Percentiles rank a stretch among this genome's conserved stretches.
Evolutionary conservation across 495 filamentous ascomycete species (phyloP).

Genomic region (Entonaema liquescens): DNA sequence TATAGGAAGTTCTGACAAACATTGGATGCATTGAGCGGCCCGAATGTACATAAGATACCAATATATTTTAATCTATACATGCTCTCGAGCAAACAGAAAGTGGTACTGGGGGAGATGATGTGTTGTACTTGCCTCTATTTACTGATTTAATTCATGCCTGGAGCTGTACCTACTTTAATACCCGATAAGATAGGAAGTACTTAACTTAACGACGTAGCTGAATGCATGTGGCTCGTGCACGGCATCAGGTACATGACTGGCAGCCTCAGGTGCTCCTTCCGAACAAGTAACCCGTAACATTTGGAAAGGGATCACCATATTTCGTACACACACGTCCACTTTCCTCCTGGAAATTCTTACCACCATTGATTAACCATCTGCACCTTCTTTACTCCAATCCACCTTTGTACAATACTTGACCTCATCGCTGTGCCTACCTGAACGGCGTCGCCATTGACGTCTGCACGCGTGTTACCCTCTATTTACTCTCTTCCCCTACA

Average conservation of each 20-base stretch:
- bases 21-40: too few species aligned
- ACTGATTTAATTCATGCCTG: background rate
- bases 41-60: too few species aligned
- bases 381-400: slow-evolving; percentile 24
- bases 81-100: background rate
- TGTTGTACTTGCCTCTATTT: background rate
- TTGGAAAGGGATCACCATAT: slow-evolving; percentile 39
- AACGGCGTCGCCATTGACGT: slow-evolving; percentile 11
- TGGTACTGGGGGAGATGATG: background rate
- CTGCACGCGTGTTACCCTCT: slow-evolving; percentile 30
- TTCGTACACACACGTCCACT: slow-evolving; percentile 35
- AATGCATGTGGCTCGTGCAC: slow-evolving; percentile 24
- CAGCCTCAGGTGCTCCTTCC: slow-evolving; percentile 36
- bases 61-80: too few species aligned
- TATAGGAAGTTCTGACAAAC: background rate
- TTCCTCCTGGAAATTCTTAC: slow-evolving; percentile 40
- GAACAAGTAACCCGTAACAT: slow-evolving; percentile 48
- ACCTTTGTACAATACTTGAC: slow-evolving; percentile 42
- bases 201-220: background rate
- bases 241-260: slow-evolving; percentile 19
- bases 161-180: background rate
- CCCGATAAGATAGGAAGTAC: background rate
- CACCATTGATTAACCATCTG: slow-evolving; percentile 11
- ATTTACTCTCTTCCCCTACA: slow-evolving; percentile 36
- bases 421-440: slow-evolving; percentile 17